Evolutionary conservation across 768 basidiomycete genomes (phyloP), one percentile per base, ranked within the genome.

Genomic region (Melanogaster broomeanus): DNA sequence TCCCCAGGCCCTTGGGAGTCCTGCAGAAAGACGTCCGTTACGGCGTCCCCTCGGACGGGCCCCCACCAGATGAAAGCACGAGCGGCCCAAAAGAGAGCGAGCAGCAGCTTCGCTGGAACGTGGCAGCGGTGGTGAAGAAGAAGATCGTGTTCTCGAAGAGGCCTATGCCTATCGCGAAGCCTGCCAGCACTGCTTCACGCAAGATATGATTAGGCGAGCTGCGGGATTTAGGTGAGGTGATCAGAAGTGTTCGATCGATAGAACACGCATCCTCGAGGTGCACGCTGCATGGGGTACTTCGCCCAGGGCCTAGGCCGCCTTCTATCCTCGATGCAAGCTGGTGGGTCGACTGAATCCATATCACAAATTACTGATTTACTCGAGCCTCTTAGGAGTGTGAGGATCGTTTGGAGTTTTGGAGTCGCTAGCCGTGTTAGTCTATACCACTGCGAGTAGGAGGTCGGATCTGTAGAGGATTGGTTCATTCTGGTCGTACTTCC

Each of bases 121-220:
- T 89, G 24, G 67, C 81, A 10, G 87, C 87, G 3, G 69, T 93
- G 42, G 84, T 93, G 38, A 90, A 83, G 70, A 81, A 83, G 55
- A 94, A 94, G 64, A 82, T 94, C 25, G 77, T 90, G 13, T 94
- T 94, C 63, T 79, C 87, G 34, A 93, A 89, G 63, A 74, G 91
- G 38, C 92, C 89, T 0, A 90, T 89, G 79, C 90, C 89, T 1
- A 75, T 90, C 37, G 73, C 77, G 42, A 70, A 68, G 43, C 63
- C 56, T 2, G 59, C 43, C 19, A 65, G 58, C 56, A 49, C 56
- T 27, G 55, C 57, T 46, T 62, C 63, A 45, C 52, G 56, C 31
- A 55, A 47, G 51, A 35, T 35, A 45, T 63, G 58, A 62, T 41
- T 9, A 24, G 24, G n/a, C n/a, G n/a, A n/a, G n/a, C n/a, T n/a